Evolutionary conservation across 2,329 filamentous ascomycete genomes (phyloP), one percentile per base, ranked within the genome.

Genomic region (Alternaria solani): DNA sequence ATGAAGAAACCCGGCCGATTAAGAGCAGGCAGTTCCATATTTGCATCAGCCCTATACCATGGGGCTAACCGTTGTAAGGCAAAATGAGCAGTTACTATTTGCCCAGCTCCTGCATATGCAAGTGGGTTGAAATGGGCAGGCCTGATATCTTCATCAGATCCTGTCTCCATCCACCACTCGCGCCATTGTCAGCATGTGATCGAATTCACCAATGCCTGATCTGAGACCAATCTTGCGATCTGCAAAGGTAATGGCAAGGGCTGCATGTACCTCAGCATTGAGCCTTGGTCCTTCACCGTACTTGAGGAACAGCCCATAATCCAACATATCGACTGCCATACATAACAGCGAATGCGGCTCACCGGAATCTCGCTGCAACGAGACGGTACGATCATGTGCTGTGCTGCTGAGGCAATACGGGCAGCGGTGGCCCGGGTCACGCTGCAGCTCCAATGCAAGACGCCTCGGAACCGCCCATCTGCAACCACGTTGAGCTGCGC

Each of bases 31-130:
- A 66, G 68, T 51, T 44, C 39, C 57, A 68, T 57, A 47, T 54
- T 51, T 51, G 51, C 63, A 63, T 68, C 67, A 72, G 71, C 72
- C 71, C 65, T 70, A 73, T 48, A 38, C 32, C 44, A 57, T 59
- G 47, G 44, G 46, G 49, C 51, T 54, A 56, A 61, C 54, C 56
- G 57, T 59, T 61, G 51, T 62, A 52, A 43, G 58, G 55, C 44
- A 44, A 49, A 60, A n/a, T 48, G 34, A 63, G 48, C 43, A 61
- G 53, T 61, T 47, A 63, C 48, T 54, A 28, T 48, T 57, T 43
- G 48, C 43, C 53, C 55, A 36, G 36, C 51, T 57, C 49, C 52
- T 66, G 60, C 62, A 39, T 41, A 61, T 65, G 59, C 58, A 63
- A 14, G 46, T 61, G 49, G 44, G 43, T 34, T 36, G 28, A 52